These are phyloP conservation scores for Tausonia pullulans DNA, from an alignment of 1,284 basidiomycete genomes.

Conservation along the genomic window DNA sequence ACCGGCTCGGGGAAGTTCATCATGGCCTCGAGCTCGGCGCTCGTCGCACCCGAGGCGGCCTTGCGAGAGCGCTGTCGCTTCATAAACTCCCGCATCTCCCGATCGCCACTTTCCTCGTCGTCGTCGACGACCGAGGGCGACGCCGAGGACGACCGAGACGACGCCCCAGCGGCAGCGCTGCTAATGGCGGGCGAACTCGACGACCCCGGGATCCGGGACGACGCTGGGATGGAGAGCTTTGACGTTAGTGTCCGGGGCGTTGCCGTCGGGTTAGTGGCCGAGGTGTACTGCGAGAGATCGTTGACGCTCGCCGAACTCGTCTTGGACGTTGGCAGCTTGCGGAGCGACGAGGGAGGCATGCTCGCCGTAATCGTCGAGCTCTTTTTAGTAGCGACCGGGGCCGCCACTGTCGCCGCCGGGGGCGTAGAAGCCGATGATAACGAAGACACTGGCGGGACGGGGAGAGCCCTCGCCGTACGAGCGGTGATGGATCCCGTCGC, in stretches of 20 bases:
- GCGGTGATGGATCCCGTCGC: conserved; percentile 8
- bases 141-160: conserved; percentile 33
- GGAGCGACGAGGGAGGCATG: neutral
- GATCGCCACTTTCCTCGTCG: conserved; percentile 82
- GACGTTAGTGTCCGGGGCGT: conserved; percentile 4
- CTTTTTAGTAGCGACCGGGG: no score
- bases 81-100: conserved; percentile 95
- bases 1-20: conserved; percentile 86
- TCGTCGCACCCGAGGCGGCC: conserved; percentile 58
- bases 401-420: neutral
- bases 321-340: no score
- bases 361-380: neutral
- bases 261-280: neutral
- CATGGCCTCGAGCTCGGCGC: conserved; percentile 66
- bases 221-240: conserved; percentile 22
- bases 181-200: conserved; percentile 25
- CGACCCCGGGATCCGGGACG: conserved; percentile 26
- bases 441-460: conserved; percentile 32
- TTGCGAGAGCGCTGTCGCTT: conserved; percentile 79
- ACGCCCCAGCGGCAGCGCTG: conserved; percentile 22
- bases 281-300: neutral
- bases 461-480: conserved; percentile 51
- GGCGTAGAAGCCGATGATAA: conserved; percentile 26
- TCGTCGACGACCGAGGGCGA: conserved; percentile 56
- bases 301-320: neutral